These are phyloP conservation scores for Oenanthe sinensis DNA, from an alignment of 129 eudicot genomes.

Conservation along the genomic window DNA sequence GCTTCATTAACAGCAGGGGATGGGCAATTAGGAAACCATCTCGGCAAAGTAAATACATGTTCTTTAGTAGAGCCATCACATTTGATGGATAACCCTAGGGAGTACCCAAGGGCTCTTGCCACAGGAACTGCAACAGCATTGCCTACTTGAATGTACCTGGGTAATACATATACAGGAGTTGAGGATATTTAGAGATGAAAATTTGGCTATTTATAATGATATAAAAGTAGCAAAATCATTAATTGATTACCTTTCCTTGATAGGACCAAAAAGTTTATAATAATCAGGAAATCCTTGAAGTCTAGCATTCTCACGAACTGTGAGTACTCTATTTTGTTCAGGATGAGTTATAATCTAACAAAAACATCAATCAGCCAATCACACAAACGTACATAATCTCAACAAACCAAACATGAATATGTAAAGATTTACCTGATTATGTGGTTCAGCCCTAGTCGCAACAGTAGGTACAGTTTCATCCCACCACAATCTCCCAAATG, in stretches of 20 bases:
- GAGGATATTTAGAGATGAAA: no score
- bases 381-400: background rate
- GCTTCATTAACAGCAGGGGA: background rate
- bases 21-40: background rate
- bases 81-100: background rate
- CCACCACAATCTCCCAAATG: slow-evolving; percentile 88
- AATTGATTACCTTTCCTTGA: slow-evolving; percentile 57
- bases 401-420: no score
- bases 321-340: slow-evolving; percentile 46
- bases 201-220: background rate
- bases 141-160: background rate
- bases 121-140: background rate
- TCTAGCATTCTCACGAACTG: slow-evolving; percentile 61
- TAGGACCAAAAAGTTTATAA: slow-evolving; percentile 53
- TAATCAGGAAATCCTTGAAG: slow-evolving; percentile 82
- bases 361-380: background rate
- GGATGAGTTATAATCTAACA: slow-evolving; percentile 59
- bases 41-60: background rate
- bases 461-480: slow-evolving; percentile 83
- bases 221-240: background rate
- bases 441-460: slow-evolving; percentile 84
- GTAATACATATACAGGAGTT: background rate
- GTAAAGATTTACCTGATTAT: slow-evolving; percentile 45
- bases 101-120: background rate
- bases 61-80: background rate